Conservation (phyloP, 495 filamentous ascomycete species). For the Aspergillus funiculosus region DNA sequence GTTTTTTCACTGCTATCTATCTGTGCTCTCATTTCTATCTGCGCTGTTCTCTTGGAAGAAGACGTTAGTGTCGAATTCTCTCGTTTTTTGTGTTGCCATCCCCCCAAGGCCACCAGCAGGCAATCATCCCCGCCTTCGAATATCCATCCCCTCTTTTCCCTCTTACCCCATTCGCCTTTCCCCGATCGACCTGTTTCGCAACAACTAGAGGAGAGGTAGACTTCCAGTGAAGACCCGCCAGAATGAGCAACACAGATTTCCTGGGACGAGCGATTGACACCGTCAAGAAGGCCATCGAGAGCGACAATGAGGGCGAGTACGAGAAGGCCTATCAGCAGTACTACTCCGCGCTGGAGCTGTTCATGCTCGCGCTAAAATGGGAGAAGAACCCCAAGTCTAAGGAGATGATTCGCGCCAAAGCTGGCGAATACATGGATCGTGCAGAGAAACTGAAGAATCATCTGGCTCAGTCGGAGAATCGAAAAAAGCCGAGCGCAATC, state of each 20-base stretch:
- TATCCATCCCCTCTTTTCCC: background rate
- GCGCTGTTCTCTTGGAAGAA: background rate
- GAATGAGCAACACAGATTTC: constrained; percentile 97
- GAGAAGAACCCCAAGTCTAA: constrained; percentile 96
- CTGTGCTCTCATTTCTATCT: background rate
- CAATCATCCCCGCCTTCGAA: constrained; percentile 12
- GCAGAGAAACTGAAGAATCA: constrained; percentile 96
- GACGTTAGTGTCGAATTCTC: background rate
- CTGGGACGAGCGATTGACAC: constrained; percentile 89
- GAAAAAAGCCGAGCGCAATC: constrained; percentile 73
- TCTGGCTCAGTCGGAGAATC: constrained; percentile 66
- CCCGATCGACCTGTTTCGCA: background rate
- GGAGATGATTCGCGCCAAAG: constrained; percentile 91
- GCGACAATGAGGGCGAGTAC: constrained; percentile 92
- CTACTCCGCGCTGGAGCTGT: constrained; percentile 88
- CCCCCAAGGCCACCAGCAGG: constrained; percentile 7
- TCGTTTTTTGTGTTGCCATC: constrained; percentile 1
- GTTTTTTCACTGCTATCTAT: background rate
- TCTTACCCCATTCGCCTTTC: background rate
- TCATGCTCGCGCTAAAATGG: constrained; percentile 97
- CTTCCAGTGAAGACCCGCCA: constrained; percentile 14
- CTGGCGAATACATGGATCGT: constrained; percentile 94
- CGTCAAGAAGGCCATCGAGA: constrained; percentile 95
- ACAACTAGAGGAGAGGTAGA: background rate
- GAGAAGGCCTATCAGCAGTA: constrained; percentile 93